Base-by-base conservation (phyloP, 2,329 filamentous ascomycete species). In the Fusarium sp. region DNA sequence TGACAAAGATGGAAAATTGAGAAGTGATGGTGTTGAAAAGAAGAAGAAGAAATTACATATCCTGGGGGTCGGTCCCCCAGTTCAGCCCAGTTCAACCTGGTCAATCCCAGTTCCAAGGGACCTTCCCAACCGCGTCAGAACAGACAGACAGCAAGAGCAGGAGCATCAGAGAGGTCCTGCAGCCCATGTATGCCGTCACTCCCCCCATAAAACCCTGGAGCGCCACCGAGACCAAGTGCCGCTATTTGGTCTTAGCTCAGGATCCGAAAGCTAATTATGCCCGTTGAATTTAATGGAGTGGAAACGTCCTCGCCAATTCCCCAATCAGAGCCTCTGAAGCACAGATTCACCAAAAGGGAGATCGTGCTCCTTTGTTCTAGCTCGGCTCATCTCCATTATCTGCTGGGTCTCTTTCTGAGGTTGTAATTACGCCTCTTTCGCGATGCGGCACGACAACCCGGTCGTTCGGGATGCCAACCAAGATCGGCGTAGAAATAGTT, bases 151-250 rank as follows among this genome's bases (percentile, higher is more conserved):
- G 22, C 39, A 36, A 33, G 35, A 66, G 58, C 52, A 42, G 24
- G 38, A 57, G 35, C 48, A 33, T 26, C 26, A 62, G 20, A 44
- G 58, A 71, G 60, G 57, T 66, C 55, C 66, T 60, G 44, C 58
- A 54, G 61, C 70, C 71, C 52, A 41, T 36, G 41, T 68, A 70
- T 78, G 76, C 74, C 76, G 76, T 78, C 76, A 77, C 75, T 28
- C 60, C 48, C 26, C 26, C 44, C 66, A 47, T 74, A 52, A 52
- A 63, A 70, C 63, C 75, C 73, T 74, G 55, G 73, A 35, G 60
- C 68, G 59, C 67, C 63, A 73, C 69, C 49, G 41, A 49, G 60
- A 28, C 67, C 63, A 75, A 78, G 68, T 74, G 66, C 74, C 76
- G 70, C 76, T 75, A 75, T 64, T 39, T 28, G 49, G 41, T 58